These are phyloP conservation scores for Pseudogymnoascus sp. DNA, from an alignment of 2,329 filamentous ascomycete genomes.

Conservation along the genomic window DNA sequence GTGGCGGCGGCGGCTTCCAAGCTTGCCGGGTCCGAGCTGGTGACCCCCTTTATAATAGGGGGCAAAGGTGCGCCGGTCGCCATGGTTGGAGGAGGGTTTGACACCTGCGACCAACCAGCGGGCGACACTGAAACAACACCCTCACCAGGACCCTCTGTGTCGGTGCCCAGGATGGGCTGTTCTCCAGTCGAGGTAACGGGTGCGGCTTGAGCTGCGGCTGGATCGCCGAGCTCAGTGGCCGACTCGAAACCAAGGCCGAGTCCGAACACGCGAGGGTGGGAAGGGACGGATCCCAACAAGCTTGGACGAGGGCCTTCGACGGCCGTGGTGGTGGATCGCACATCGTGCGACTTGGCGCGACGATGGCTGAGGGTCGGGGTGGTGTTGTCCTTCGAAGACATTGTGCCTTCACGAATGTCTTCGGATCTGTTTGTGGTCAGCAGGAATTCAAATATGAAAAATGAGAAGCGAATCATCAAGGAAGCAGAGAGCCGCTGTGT, in stretches of 20 bases:
- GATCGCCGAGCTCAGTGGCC: neutral
- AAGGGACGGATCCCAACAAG: neutral
- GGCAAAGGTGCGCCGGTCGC: conserved; percentile 4
- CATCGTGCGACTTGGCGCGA: conserved; percentile 7
- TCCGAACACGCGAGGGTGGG: neutral
- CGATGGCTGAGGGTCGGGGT: neutral
- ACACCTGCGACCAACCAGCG: neutral
- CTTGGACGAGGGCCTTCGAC: neutral
- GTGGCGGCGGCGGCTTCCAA: neutral
- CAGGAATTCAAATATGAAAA: neutral
- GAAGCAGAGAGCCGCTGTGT: neutral
- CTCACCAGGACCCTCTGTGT: neutral
- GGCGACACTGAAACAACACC: neutral
- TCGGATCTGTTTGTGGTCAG: neutral
- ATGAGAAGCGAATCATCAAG: neutral
- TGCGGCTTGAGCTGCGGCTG: neutral
- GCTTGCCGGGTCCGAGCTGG: neutral
- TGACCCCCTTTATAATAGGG: neutral
- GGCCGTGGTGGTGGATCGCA: neutral
- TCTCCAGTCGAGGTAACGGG: neutral
- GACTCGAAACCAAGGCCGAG: neutral
- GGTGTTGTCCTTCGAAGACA: conserved; percentile 5
- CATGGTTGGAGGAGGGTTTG: neutral
- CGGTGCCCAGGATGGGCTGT: neutral
- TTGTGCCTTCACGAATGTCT: neutral